A percentile compares a stretch with the other conserved stretches of the same genome.
Evolutionary conservation across 2,329 filamentous ascomycete species (phyloP).

Genomic region (Monosporascus sp.): DNA sequence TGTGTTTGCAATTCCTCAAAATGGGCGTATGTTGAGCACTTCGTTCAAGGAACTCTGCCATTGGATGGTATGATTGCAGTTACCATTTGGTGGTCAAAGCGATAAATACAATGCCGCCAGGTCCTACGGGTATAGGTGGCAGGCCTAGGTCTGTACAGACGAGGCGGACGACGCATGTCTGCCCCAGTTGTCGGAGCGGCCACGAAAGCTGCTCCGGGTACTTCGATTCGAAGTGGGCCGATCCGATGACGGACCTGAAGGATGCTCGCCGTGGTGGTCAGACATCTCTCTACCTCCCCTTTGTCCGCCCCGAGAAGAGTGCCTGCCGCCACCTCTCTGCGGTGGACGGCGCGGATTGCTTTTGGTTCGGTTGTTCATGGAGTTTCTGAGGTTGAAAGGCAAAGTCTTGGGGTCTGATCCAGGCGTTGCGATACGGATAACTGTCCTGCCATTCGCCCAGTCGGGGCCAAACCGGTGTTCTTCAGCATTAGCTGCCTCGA

Average conservation of each 20-base stretch:
- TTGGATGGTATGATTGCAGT: neutral
- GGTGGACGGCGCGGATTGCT: constrained; percentile 18
- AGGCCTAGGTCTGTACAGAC: constrained; percentile 9
- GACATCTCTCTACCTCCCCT: constrained; percentile 13
- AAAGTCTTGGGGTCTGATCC: constrained; percentile 37
- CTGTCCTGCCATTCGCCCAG: constrained; percentile 32
- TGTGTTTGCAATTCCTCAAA: neutral
- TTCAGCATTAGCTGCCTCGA: constrained; percentile 43
- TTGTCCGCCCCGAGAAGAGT: constrained; percentile 12
- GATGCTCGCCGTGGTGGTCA: constrained; percentile 11
- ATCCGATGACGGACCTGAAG: constrained; percentile 1
- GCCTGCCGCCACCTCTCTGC: constrained; percentile 12
- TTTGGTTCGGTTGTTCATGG: constrained; percentile 13
- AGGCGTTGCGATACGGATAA: constrained; percentile 37
- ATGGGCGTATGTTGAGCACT: neutral
- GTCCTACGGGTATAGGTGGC: neutral
- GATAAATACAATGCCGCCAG: neutral
- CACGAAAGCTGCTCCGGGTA: constrained; percentile 9
- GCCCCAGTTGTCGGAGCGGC: constrained; percentile 12
- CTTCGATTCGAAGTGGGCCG: constrained; percentile 10
- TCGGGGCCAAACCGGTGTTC: constrained; percentile 35
- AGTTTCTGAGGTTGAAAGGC: constrained; percentile 3
- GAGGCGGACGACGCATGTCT: constrained; percentile 9
- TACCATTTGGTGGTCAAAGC: neutral
- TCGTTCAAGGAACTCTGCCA: neutral